Evolutionary conservation across 306 rosid genomes (phyloP).

Genomic region (Acmispon strigosus): DNA sequence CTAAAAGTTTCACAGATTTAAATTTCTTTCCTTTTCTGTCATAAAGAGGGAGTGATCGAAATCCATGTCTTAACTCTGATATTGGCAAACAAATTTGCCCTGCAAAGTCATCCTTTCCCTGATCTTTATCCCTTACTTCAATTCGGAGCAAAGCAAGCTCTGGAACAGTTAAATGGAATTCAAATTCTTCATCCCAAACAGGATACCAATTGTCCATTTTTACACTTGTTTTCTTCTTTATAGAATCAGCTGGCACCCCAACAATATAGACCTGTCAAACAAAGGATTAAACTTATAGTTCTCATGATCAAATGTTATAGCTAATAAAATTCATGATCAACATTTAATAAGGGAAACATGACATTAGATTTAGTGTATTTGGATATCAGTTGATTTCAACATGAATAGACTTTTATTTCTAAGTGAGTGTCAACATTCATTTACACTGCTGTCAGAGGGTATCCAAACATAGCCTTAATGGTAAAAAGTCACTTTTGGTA

Average conservation of each 20-base stretch:
- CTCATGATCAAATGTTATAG: no score
- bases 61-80: constrained; percentile 58
- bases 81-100: constrained; percentile 86
- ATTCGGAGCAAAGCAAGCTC: constrained; percentile 74
- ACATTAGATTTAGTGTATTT: no score
- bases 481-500: no score
- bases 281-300: no score
- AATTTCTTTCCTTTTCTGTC: constrained; percentile 52
- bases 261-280: constrained; percentile 21
- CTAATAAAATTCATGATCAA: no score
- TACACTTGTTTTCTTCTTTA: constrained; percentile 45
- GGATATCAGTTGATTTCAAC: no score
- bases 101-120: constrained; percentile 68
- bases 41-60: constrained; percentile 58
- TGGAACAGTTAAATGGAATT: constrained; percentile 57
- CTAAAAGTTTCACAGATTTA: constrained; percentile 49
- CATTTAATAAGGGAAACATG: no score
- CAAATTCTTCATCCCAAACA: constrained; percentile 75
- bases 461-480: no score
- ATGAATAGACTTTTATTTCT: no score
- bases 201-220: constrained; percentile 66
- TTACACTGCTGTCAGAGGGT: no score
- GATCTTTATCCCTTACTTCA: constrained; percentile 61
- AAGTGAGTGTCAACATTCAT: no score
- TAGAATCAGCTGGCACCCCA: constrained; percentile 68